Conservation (phyloP, 108 stramenopile genomes). For the Pseudonitzschia multiseries region DNA sequence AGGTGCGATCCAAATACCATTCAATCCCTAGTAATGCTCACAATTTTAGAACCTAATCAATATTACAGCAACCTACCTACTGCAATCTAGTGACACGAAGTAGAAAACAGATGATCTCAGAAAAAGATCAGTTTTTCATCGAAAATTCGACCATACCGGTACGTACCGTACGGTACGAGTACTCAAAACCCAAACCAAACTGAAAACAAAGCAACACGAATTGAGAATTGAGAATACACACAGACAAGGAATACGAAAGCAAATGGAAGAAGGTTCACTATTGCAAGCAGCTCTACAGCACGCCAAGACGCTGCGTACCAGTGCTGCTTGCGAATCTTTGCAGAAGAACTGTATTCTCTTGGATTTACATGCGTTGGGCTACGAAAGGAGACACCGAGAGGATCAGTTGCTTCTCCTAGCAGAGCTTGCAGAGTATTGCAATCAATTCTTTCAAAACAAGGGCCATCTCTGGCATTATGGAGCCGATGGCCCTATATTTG, state of each 20-base stretch:
- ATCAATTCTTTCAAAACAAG: constrained; percentile 27
- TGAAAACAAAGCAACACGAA: too few relatives aligned
- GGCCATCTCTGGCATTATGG: constrained; percentile 55
- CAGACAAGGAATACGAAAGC: background rate
- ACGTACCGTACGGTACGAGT: too few relatives aligned
- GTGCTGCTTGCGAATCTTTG: background rate
- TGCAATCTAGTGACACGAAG: too few relatives aligned
- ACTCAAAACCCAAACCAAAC: too few relatives aligned
- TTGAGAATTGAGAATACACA: too few relatives aligned
- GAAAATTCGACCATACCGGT: too few relatives aligned
- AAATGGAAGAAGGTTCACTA: constrained; percentile 53
- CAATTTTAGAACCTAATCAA: too few relatives aligned
- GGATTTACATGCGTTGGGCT: constrained; percentile 31
- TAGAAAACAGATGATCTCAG: too few relatives aligned
- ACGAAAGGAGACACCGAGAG: background rate
- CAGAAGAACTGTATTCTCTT: constrained; percentile 30
- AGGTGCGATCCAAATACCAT: too few relatives aligned
- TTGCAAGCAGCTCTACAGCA: constrained; percentile 38
- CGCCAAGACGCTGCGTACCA: background rate
- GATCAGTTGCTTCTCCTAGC: constrained; percentile 32
- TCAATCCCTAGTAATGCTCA: too few relatives aligned
- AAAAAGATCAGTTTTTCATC: too few relatives aligned
- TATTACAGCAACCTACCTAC: too few relatives aligned
- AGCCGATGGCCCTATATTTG: constrained; percentile 78
- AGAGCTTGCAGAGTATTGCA: constrained; percentile 30